Percentiles rank a stretch among this genome's conserved stretches.
Conservation (phyloP, 2,329 filamentous ascomycete genomes). For the Botryosphaeria dothidea region DNA sequence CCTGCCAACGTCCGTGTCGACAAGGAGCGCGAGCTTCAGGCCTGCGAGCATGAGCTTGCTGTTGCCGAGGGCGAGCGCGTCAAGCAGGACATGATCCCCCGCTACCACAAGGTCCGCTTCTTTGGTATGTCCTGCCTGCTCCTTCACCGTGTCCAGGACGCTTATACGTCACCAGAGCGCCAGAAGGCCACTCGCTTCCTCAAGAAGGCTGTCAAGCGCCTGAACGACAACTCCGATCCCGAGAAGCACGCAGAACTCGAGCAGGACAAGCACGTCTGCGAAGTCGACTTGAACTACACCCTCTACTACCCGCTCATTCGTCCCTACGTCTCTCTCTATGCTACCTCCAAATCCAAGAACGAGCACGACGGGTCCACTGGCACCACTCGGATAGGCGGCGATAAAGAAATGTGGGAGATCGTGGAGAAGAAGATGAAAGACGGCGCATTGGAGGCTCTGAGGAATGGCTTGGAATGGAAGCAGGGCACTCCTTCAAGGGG, state of each 20-base stretch:
- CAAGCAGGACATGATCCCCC: conserved; percentile 69
- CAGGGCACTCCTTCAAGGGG: background rate
- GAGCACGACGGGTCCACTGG: conserved; percentile 27
- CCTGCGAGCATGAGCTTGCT: conserved; percentile 64
- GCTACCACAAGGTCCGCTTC: conserved; percentile 82
- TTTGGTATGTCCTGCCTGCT: conserved; percentile 66
- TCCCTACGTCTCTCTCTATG: conserved; percentile 65
- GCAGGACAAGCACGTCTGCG: conserved; percentile 63
- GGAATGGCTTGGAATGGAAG: conserved; percentile 49
- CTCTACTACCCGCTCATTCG: conserved; percentile 71
- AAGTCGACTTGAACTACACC: conserved; percentile 76
- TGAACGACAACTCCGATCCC: conserved; percentile 52
- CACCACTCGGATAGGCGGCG: conserved; percentile 36
- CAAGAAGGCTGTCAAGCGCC: conserved; percentile 64
- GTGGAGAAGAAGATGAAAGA: conserved; percentile 66
- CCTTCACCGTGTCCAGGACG: conserved; percentile 18
- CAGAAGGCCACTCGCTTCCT: conserved; percentile 70
- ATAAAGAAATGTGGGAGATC: conserved; percentile 65
- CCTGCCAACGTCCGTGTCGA: conserved; percentile 69
- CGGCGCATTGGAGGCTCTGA: conserved; percentile 56
- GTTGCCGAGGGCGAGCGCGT: conserved; percentile 62
- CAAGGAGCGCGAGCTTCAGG: conserved; percentile 69
- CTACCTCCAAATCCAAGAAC: conserved; percentile 31
- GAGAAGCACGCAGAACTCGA: conserved; percentile 56
- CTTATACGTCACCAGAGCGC: conserved; percentile 53